These are phyloP conservation scores for Bruguiera gymnorhiza DNA, from an alignment of 345 rosid species.

Conservation along the genomic window DNA sequence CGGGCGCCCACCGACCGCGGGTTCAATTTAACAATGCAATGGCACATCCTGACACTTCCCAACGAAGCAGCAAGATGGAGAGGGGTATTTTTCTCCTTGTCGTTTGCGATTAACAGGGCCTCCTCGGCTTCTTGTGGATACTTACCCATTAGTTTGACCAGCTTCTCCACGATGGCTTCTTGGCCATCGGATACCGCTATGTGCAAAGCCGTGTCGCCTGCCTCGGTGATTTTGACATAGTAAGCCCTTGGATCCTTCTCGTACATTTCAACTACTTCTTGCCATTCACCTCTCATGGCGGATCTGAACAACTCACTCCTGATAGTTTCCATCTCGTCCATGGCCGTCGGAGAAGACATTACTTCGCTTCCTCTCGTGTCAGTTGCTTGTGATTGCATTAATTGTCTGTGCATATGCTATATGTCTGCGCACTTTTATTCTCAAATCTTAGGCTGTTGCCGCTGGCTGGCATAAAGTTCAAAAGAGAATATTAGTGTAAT, in stretches of 20 bases:
- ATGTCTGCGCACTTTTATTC: too few species aligned
- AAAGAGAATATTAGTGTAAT: too few species aligned
- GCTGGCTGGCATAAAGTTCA: too few species aligned
- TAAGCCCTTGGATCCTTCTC: not conserved
- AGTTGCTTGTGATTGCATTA: too few species aligned
- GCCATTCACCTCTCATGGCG: conserved; percentile 46
- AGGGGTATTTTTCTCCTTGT: not conserved
- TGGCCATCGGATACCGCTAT: conserved; percentile 37
- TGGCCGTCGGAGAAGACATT: too few species aligned
- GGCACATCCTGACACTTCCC: not conserved
- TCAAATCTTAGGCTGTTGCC: too few species aligned
- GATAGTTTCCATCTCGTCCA: too few species aligned
- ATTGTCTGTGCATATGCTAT: too few species aligned
- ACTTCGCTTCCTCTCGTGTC: too few species aligned
- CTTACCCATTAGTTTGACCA: conserved; percentile 3
- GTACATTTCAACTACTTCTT: conserved; percentile 21
- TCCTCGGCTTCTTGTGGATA: not conserved
- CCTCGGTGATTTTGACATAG: conserved; percentile 19
- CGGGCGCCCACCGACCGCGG: not conserved
- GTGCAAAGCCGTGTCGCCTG: conserved; percentile 45
- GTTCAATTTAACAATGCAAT: not conserved
- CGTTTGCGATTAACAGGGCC: conserved; percentile 17
- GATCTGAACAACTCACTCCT: not conserved
- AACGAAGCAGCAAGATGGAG: not conserved
- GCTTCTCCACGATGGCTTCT: conserved; percentile 16